Evolutionary conservation across 768 basidiomycete species (phyloP), one percentile per base, ranked within the genome.

Genomic region (Boletellus ananiceps): DNA sequence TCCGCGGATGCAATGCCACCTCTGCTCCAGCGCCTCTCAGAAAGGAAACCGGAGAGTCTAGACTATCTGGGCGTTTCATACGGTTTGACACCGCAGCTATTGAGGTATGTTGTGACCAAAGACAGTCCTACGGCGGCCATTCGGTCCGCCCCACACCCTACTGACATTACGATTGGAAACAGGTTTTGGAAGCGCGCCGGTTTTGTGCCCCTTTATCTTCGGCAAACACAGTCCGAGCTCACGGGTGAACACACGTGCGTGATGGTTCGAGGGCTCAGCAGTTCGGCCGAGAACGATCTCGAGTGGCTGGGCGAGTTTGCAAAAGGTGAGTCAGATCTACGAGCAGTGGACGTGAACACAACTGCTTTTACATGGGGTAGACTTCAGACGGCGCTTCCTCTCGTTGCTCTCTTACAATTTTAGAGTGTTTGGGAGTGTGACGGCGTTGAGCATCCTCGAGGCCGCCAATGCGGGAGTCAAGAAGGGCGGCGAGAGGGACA

Each of bases 51-150:
- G 0, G 93, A 97, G 62, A 74, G 70, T 27, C 74, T 99, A 19
- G 95, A 98, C 68, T 99, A 95, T 62, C 74, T 99, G 6, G 95
- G 96, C 39, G 95, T 97, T 3, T 95, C 93, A 13, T 99, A 95
- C 64, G 96, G 96, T 6, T 73, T 99, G 43, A 97, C 94, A 0
- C 79, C 89, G 5, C 84, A 81, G 55, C 75, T 98, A 1, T 77
- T 98, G 35, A 75, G 86, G 85, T 85, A 42, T 13, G 71, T 57
- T 5, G 23, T 25, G 23, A 25, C 23, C 23, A 9, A 33, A 29
- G 7, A 16, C 12, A 37, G 19, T 16, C 38, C 18, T 31, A 8
- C 7, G 23, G 15, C 35, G 27, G 27, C 15, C 4, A 29, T 19
- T 1, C 8, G 27, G 8, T 27, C 27, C 8, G 19, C 8, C 27